Evolutionary conservation across 2,329 filamentous ascomycete species (phyloP).

Genomic region (Xylariaceae sp.): DNA sequence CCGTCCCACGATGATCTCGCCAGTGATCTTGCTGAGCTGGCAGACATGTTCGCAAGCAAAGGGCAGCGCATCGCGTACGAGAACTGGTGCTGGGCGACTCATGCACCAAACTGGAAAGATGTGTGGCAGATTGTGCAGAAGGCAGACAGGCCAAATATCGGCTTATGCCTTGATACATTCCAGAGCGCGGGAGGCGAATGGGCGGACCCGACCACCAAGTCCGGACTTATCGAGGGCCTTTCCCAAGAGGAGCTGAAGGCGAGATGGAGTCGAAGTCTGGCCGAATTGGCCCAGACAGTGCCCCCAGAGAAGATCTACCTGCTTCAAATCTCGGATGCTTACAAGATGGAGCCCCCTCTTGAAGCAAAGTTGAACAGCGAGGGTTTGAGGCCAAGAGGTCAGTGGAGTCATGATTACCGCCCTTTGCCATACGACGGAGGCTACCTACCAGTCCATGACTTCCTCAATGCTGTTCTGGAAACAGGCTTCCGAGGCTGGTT

Average conservation of each 20-base stretch:
- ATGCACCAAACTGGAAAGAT: constrained; percentile 65
- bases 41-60: constrained; percentile 57
- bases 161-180: constrained; percentile 76
- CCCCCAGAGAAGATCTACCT: constrained; percentile 71
- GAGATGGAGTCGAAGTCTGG: constrained; percentile 53
- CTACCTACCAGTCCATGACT: constrained; percentile 65
- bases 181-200: constrained; percentile 72
- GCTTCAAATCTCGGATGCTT: constrained; percentile 73
- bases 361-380: constrained; percentile 44
- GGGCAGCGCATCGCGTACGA: constrained; percentile 69
- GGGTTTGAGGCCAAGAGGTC: constrained; percentile 58
- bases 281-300: constrained; percentile 54
- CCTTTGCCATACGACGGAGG: constrained; percentile 69
- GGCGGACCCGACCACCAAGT: constrained; percentile 65
- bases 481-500: constrained; percentile 69
- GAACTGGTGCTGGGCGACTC: constrained; percentile 79
- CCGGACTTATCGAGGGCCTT: constrained; percentile 52
- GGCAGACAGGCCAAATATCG: constrained; percentile 64
- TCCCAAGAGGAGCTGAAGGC: constrained; percentile 44
- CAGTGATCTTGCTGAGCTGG: constrained; percentile 60
- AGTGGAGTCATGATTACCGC: constrained; percentile 70
- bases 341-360: constrained; percentile 58
- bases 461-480: constrained; percentile 61
- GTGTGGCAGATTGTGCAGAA: constrained; percentile 66
- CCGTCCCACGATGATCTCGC: constrained; percentile 51